Percentiles rank a stretch among this genome's conserved stretches.
These are phyloP conservation scores for Acrodontium crateriforme DNA, from an alignment of 2,329 filamentous ascomycete species.

Conservation along the genomic window DNA sequence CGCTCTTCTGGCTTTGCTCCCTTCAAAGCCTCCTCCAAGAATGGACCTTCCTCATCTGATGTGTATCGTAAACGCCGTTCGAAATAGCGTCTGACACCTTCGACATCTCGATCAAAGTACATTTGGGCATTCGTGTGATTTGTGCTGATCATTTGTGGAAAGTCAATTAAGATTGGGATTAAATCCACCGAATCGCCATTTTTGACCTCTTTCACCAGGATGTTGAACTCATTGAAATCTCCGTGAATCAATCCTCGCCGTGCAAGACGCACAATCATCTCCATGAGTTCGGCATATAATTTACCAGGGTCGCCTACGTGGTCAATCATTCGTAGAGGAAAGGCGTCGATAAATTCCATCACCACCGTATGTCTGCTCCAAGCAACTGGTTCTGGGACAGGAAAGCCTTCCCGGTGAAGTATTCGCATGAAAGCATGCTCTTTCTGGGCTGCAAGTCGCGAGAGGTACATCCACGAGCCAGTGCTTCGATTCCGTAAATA, in stretches of 20 bases:
- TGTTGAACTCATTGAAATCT: constrained; percentile 99
- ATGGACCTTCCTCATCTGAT: constrained; percentile 67
- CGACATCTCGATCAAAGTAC: constrained; percentile 94
- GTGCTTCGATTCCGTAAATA: constrained; percentile 72
- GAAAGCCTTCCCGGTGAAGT: constrained; percentile 69
- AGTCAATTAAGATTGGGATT: constrained; percentile 83
- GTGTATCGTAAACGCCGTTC: constrained; percentile 77
- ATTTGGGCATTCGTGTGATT: constrained; percentile 88
- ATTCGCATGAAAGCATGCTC: constrained; percentile 92
- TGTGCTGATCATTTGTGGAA: constrained; percentile 95
- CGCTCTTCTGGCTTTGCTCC: constrained; percentile 52
- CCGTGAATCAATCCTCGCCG: constrained; percentile 86
- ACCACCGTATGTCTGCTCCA: constrained; percentile 93
- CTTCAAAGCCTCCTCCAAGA: constrained; percentile 73
- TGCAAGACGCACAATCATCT: constrained; percentile 70
- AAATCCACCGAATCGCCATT: constrained; percentile 35
- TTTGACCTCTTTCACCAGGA: constrained; percentile 68
- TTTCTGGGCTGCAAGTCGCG: constrained; percentile 78
- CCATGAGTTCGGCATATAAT: constrained; percentile 87
- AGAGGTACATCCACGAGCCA: constrained; percentile 97
- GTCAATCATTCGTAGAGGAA: constrained; percentile 79
- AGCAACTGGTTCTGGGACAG: constrained; percentile 73
- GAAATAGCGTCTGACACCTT: constrained; percentile 92
- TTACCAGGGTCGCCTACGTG: constrained; percentile 66
- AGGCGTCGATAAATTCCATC: constrained; percentile 87